phyloP scores from a whole-genome alignment of 225 moss, liverwort and hornwort species.

The Ulota crispa region DNA sequence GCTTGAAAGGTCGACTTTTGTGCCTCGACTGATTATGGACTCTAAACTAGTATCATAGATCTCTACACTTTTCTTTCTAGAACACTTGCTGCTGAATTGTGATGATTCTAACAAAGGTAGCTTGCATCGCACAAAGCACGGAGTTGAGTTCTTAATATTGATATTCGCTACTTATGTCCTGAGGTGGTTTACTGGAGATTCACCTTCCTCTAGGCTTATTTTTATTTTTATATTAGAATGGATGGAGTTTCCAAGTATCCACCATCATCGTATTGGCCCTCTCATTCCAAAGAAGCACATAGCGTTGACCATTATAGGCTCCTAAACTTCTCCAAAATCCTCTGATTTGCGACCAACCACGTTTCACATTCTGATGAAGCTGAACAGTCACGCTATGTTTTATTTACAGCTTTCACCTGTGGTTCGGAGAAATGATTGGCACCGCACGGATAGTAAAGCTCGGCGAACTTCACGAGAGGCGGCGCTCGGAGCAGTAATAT shows the following conservation, averaged over 20 bases:
- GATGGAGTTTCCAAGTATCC: no score
- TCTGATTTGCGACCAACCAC: not conserved
- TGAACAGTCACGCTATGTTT: not conserved
- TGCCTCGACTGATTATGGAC: not conserved
- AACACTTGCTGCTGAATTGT: not conserved
- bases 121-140: no score
- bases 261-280: no score
- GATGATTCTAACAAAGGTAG: not conserved
- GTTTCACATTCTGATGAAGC: not conserved
- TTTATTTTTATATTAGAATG: no score
- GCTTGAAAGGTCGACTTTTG: not conserved
- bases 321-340: not conserved
- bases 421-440: not conserved
- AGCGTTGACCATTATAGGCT: not conserved
- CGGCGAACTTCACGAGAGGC: not conserved
- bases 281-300: no score
- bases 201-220: no score
- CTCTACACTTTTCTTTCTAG: not conserved
- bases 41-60: not conserved
- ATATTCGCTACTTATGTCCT: not conserved
- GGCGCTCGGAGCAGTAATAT: not conserved
- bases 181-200: no score
- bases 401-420: not conserved
- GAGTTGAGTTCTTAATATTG: not conserved
- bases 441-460: not conserved